These are phyloP conservation scores for Boletellus sp. DNA, from an alignment of 768 basidiomycete genomes.

Conservation along the genomic window DNA sequence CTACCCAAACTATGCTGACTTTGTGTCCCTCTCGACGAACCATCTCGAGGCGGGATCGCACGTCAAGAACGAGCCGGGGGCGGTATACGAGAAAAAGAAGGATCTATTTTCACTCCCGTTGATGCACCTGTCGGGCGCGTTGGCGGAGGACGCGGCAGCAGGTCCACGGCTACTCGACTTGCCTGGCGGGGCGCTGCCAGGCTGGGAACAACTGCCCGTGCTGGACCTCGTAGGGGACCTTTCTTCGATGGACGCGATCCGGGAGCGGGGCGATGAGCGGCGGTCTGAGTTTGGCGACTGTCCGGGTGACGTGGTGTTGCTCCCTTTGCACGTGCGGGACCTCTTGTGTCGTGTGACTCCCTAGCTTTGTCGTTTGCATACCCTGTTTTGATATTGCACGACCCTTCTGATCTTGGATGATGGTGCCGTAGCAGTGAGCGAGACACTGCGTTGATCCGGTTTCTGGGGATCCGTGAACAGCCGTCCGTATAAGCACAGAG, in stretches of 20 bases:
- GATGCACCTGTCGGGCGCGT: conserved; percentile 41
- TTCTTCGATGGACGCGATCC: conserved; percentile 33
- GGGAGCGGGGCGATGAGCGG: conserved; percentile 33
- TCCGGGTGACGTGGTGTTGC: conserved; percentile 1
- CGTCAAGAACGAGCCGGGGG: conserved; percentile 53
- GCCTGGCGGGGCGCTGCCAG: conserved; percentile 51
- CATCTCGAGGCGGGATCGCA: conserved; percentile 84
- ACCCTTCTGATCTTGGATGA: background rate
- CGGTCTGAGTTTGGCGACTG: conserved; percentile 37
- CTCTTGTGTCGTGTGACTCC: conserved; percentile 16
- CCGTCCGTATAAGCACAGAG: no score
- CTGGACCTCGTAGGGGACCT: conserved; percentile 63
- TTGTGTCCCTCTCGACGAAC: conserved; percentile 81
- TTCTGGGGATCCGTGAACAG: no score
- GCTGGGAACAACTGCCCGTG: conserved; percentile 55
- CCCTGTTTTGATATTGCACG: background rate
- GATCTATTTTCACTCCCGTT: conserved; percentile 67
- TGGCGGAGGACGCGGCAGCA: conserved; percentile 5
- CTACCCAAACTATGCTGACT: conserved; percentile 77
- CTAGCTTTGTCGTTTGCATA: conserved; percentile 1
- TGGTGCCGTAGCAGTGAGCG: no score
- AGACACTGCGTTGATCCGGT: no score
- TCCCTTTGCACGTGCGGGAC: conserved; percentile 24
- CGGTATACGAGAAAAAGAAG: conserved; percentile 50
- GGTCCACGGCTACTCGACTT: conserved; percentile 50